phyloP scores from a whole-genome alignment of 2,329 filamentous ascomycete species.

The Trichoderma atroviride region DNA sequence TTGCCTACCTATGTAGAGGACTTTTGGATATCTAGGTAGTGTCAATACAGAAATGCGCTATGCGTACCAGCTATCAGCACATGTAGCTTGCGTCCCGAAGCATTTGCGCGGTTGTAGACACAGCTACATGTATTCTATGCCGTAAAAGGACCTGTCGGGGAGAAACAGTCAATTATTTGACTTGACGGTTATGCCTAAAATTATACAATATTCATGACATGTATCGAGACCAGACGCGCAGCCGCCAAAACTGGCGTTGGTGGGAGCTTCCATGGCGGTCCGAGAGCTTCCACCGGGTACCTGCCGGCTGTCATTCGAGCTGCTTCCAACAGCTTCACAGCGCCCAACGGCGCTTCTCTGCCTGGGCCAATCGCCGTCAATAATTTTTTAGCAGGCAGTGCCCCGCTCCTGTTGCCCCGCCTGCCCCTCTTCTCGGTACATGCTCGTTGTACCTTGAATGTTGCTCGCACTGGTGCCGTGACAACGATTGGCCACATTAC shows the following conservation, averaged over 20 bases:
- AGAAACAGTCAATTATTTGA: background rate
- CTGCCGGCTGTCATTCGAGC: background rate
- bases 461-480: background rate
- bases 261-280: constrained; percentile 6
- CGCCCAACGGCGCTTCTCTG: background rate
- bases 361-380: background rate
- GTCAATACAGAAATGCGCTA: too few species aligned
- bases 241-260: background rate
- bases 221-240: background rate
- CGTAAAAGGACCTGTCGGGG: background rate
- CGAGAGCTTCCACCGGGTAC: constrained; percentile 11
- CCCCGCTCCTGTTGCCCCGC: constrained; percentile 20
- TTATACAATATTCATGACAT: too few species aligned
- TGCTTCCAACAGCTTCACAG: background rate
- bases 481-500: constrained; percentile 24
- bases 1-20: too few species aligned
- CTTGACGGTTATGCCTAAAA: too few species aligned
- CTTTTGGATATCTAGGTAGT: too few species aligned
- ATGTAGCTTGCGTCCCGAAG: too few species aligned
- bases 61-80: too few species aligned
- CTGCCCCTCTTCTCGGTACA: constrained; percentile 26
- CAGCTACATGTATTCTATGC: too few species aligned
- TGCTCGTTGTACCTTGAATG: background rate
- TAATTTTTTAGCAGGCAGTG: background rate
- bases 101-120: too few species aligned